A percentile compares a stretch with the other conserved stretches of the same genome.
These are phyloP conservation scores for Eutrema salsugineum DNA, from an alignment of 441 rosid genomes.

Conservation along the genomic window DNA sequence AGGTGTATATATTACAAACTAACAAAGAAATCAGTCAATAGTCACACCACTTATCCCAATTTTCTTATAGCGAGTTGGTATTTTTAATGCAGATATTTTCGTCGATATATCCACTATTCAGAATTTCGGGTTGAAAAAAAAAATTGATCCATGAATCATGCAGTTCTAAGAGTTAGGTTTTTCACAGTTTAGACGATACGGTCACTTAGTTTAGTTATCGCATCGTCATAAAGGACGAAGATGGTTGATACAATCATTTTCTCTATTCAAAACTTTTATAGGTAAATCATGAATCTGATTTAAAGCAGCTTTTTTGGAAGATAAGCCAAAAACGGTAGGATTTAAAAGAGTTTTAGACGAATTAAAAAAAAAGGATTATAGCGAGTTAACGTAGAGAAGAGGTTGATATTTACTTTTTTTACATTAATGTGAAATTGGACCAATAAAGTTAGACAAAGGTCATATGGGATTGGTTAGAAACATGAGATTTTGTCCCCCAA, in stretches of 20 bases:
- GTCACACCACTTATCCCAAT: background rate
- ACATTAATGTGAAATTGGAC: slow-evolving; percentile 1
- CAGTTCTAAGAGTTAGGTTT: background rate
- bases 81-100: background rate
- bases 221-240: background rate
- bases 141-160: background rate
- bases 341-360: background rate
- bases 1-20: background rate
- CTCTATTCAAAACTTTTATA: background rate
- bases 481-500: slow-evolving; percentile 15
- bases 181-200: background rate
- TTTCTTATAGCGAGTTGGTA: background rate
- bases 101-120: background rate
- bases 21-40: background rate
- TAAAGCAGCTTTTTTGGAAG: background rate
- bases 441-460: slow-evolving; percentile 23
- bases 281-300: background rate
- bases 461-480: slow-evolving; percentile 23
- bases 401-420: background rate
- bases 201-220: background rate
- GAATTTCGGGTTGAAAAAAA: no score
- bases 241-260: background rate
- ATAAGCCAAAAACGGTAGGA: slow-evolving; percentile 1
- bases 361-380: slow-evolving; percentile 10
- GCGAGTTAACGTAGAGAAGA: slow-evolving; percentile 9